Conservation (phyloP, 1,284 basidiomycete genomes). For the Phylloboletellus chloephorus region DNA sequence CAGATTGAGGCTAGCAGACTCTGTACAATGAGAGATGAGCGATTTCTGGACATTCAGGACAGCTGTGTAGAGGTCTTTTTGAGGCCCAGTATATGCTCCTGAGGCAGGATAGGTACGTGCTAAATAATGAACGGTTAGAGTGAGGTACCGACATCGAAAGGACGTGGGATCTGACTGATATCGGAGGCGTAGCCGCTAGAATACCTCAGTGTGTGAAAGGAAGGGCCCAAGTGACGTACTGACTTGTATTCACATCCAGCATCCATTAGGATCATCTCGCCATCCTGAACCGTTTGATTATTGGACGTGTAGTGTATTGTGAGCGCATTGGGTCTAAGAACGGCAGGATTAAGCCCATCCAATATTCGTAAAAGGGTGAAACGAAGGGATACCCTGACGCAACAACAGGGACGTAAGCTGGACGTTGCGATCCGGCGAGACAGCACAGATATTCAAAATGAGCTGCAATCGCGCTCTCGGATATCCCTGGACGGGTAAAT, state of each 20-base stretch:
- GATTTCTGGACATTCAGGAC: slow-evolving; percentile 74
- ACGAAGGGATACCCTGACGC: slow-evolving; percentile 70
- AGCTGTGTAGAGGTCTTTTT: slow-evolving; percentile 84
- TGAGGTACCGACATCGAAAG: slow-evolving; percentile 2
- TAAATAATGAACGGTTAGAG: slow-evolving; percentile 26
- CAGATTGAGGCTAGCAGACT: slow-evolving; percentile 51
- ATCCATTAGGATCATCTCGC: slow-evolving; percentile 84
- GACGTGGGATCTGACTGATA: slow-evolving; percentile 61
- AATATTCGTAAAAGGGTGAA: not conserved
- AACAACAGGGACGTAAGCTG: slow-evolving; percentile 92
- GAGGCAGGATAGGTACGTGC: slow-evolving; percentile 87
- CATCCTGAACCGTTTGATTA: slow-evolving; percentile 65
- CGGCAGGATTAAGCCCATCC: slow-evolving; percentile 13
- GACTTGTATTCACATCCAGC: slow-evolving; percentile 88
- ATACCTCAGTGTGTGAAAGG: slow-evolving; percentile 7
- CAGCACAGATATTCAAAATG: slow-evolving; percentile 87
- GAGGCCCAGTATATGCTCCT: slow-evolving; percentile 75
- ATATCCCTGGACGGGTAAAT: slow-evolving; percentile 64
- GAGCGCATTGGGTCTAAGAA: slow-evolving; percentile 68
- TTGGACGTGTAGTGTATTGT: slow-evolving; percentile 93
- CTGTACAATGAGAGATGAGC: slow-evolving; percentile 59
- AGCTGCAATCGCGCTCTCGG: slow-evolving; percentile 73
- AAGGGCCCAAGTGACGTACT: slow-evolving; percentile 24
- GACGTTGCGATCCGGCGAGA: slow-evolving; percentile 72
- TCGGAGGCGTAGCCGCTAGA: slow-evolving; percentile 89